phyloP scores from a whole-genome alignment of 179 eudicot genomes.

The Silene coronaria region DNA sequence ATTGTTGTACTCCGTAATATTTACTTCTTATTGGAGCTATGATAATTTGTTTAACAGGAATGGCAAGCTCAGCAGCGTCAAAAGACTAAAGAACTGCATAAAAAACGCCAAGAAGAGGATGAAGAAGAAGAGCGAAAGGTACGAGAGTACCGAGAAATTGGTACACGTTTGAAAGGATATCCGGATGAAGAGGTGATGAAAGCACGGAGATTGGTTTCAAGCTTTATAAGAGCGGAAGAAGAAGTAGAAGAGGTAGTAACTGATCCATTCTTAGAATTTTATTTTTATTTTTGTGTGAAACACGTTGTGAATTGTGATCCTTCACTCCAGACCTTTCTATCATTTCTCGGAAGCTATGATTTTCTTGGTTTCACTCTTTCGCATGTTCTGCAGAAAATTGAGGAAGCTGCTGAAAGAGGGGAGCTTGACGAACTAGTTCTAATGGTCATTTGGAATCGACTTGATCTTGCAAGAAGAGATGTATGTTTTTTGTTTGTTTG shows the following conservation, averaged over 20 bases:
- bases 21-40: constrained; percentile 7
- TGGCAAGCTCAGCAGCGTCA: constrained; percentile 91
- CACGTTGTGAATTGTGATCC: background rate
- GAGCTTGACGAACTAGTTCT: constrained; percentile 84
- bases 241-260: constrained; percentile 88
- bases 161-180: constrained; percentile 55
- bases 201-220: constrained; percentile 72
- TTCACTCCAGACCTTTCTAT: background rate
- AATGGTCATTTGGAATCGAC: constrained; percentile 92
- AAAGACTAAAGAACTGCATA: constrained; percentile 66
- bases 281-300: background rate
- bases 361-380: background rate
- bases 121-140: constrained; percentile 83
- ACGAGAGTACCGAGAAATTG: constrained; percentile 81
- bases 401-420: constrained; percentile 96
- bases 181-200: constrained; percentile 72
- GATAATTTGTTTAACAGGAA: constrained; percentile 39
- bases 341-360: background rate
- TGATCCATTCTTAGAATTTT: background rate
- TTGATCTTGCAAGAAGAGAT: constrained; percentile 96
- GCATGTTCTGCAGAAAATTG: constrained; percentile 65
- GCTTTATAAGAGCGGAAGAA: constrained; percentile 84
- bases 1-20: too few species aligned
- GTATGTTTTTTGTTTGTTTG: constrained; percentile 39
- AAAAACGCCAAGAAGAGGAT: constrained; percentile 67